Evolutionary conservation across 2,329 filamentous ascomycete genomes (phyloP), one percentile per base, ranked within the genome.

Genomic region (Xylariaceae sp.): DNA sequence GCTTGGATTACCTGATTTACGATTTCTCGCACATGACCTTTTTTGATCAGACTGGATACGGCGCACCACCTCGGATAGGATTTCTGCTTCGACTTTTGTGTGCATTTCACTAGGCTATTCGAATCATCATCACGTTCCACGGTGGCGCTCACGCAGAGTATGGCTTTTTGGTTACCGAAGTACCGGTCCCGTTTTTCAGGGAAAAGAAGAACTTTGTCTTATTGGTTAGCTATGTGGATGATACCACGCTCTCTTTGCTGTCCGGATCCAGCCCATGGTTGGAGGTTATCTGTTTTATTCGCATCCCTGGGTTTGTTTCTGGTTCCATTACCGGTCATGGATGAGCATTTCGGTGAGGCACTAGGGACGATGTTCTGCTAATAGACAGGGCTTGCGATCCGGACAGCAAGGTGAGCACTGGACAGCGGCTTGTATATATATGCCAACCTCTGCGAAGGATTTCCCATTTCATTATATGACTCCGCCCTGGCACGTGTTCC

Each of bases 401-500:
- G 76, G 78, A 78, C 77, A 81, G 77, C 77, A 74, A 77, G 78
- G 78, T 80, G 73, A 80, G 78, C 75, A 64, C 66, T 70, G 70
- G 65, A 67, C 49, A 51, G 55, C 57, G 69, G 71, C 74, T 74
- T 75, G 74, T 81, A 77, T 80, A 80, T 76, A 79, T 80, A 61
- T 73, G 70, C 73, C 73, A 76, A 73, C 65, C 67, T 70, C 70
- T 63, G 73, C 70, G 70, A 73, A 71, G 67, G 74, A 75, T 63
- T 62, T 57, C 60, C 42, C 60, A 67, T 60, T 45, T 59, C 39
- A 45, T 35, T 55, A 54, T 60, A 59, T 61, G 30, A 47, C 53
- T 61, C 29, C 40, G 54, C 48, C 59, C 58, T 62, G 62, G 64
- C 50, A 60, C 41, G 54, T 58, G 51, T 45, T 50, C 61, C 59